These are phyloP conservation scores for Boletus vinaceobasis DNA, from an alignment of 768 basidiomycete species.

Conservation along the genomic window DNA sequence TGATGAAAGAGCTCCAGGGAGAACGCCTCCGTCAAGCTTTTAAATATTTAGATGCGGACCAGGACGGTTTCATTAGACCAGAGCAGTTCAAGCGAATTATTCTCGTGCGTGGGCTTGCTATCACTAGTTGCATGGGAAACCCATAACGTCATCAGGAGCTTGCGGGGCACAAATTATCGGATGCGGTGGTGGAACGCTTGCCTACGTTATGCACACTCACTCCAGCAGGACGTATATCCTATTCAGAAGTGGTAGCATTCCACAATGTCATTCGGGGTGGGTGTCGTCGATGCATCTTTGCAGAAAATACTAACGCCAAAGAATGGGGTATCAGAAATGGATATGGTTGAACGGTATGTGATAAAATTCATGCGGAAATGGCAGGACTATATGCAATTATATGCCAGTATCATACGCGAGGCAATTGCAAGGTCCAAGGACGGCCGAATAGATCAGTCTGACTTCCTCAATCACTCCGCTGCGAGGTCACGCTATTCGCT, in stretches of 20 bases:
- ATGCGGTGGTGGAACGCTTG: constrained; percentile 86
- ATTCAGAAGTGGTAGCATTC: constrained; percentile 95
- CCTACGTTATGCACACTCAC: constrained; percentile 89
- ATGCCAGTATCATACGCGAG: constrained; percentile 75
- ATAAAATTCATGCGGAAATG: neutral
- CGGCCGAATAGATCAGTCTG: constrained; percentile 92
- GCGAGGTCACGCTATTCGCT: constrained; percentile 87
- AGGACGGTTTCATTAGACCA: constrained; percentile 91
- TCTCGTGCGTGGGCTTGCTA: constrained; percentile 51
- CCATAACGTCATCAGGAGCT: constrained; percentile 61
- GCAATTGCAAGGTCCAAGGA: constrained; percentile 89
- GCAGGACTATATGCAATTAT: constrained; percentile 1
- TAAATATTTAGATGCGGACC: constrained; percentile 82
- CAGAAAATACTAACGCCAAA: constrained; percentile 2
- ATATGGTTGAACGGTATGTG: constrained; percentile 82
- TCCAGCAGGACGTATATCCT: constrained; percentile 88
- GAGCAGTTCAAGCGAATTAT: constrained; percentile 96
- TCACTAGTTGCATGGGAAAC: neutral
- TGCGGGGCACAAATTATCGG: constrained; percentile 95
- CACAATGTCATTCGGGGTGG: constrained; percentile 91
- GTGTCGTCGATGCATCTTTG: constrained; percentile 21
- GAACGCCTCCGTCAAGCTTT: constrained; percentile 97
- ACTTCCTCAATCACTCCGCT: constrained; percentile 89
- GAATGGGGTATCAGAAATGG: constrained; percentile 63
- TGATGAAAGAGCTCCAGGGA: constrained; percentile 98